These are phyloP conservation scores for Euphorbia schlechtendalii DNA, from an alignment of 441 rosid genomes.

Conservation along the genomic window DNA sequence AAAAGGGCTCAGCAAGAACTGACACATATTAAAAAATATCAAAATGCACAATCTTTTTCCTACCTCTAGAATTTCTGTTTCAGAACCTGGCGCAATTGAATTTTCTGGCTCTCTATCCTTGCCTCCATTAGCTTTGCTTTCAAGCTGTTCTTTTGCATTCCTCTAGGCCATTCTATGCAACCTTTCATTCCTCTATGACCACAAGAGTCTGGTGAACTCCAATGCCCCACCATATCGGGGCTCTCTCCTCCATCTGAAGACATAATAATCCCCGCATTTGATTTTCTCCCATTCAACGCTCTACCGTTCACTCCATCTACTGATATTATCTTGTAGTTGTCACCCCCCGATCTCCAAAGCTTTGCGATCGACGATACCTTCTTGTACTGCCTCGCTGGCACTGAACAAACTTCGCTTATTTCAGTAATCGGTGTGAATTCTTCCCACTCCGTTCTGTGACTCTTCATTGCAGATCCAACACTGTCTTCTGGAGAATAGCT, in stretches of 20 bases:
- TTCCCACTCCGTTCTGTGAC: constrained; percentile 41
- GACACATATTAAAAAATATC: too few species aligned
- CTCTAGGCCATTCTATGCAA: constrained; percentile 95
- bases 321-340: constrained; percentile 47
- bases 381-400: constrained; percentile 47
- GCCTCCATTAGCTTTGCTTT: constrained; percentile 94
- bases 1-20: too few species aligned
- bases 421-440: constrained; percentile 53
- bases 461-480: constrained; percentile 53
- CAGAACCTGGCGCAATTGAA: constrained; percentile 81
- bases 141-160: constrained; percentile 67
- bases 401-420: constrained; percentile 56
- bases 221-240: constrained; percentile 54
- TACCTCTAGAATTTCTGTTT: constrained; percentile 66
- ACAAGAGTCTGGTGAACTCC: constrained; percentile 78
- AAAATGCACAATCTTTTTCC: too few species aligned
- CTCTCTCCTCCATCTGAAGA: constrained; percentile 56
- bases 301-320: constrained; percentile 51
- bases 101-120: constrained; percentile 76
- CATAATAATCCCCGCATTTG: constrained; percentile 37
- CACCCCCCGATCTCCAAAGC: constrained; percentile 68
- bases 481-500: constrained; percentile 75
- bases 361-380: constrained; percentile 69
- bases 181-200: constrained; percentile 82
- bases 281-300: constrained; percentile 55